Evolutionary conservation across 129 eudicot species (phyloP), one percentile per base, ranked within the genome.

Genomic region (Artemisia annua): DNA sequence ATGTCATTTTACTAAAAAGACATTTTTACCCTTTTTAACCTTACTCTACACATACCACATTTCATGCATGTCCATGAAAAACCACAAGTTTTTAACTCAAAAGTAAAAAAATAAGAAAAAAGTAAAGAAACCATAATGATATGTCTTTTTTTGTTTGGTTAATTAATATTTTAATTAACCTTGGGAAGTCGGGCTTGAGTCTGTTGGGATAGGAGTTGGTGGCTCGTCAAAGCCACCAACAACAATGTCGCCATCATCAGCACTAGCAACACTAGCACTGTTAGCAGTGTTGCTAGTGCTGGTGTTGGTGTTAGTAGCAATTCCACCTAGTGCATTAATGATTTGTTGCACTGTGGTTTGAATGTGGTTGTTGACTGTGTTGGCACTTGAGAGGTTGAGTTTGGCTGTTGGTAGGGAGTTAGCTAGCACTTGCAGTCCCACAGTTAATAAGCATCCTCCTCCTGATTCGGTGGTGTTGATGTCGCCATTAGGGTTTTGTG

Each of bases 401-500:
- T 95, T 95, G 1, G 97, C 90, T 6, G 69, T 85, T 28, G 96
- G 99, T 35, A 78, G 74, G 1, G 97, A 80, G 88, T 96, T 95
- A 60, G 97, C 87, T 1, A 88, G 81, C 48, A 90, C 91, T 81
- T 94, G 99, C 2, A 94, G 86, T 19, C 99, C 96, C 2, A 94
- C 86, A 0, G 99, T 94, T 63, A 94, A 86, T 7, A 94, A 75
- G 85, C 96, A 94, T 18, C 97, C 82, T 13, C 61, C 73, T 18
- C 61, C 91, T 2, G 87, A 68, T 7, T 66, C 66, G n/a, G 39
- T 3, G 22, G 58, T 6, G 75, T 28, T 63, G 51, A 39, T 49
- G 64, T 32, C 67, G 59, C 52, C 53, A 2, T 56, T 55, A 44
- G 82, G 78, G 73, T 78, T 78, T 22, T 39, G 82, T 8, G 60